Conservation (phyloP, 805 yeast species). For the Teunomyces lycoperdinae region DNA sequence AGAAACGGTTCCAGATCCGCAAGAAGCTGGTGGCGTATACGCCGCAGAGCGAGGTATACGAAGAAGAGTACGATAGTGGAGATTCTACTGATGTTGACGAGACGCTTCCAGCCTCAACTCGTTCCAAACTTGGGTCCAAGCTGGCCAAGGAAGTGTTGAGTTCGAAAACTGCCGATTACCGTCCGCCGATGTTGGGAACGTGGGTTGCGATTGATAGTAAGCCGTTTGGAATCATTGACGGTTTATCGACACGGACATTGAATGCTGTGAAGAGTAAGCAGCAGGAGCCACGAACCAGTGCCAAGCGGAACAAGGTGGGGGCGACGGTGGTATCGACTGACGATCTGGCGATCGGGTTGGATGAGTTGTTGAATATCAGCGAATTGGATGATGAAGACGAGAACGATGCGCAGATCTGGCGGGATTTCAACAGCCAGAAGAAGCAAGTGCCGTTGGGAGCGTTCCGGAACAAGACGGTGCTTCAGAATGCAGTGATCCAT, state of each 20-base stretch:
- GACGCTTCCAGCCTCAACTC: constrained; percentile 58
- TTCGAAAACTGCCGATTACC: constrained; percentile 74
- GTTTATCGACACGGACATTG: constrained; percentile 82
- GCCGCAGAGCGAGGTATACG: constrained; percentile 11
- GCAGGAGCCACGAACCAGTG: constrained; percentile 15
- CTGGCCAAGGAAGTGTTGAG: constrained; percentile 93
- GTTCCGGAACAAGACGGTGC: constrained; percentile 67
- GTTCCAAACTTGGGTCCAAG: constrained; percentile 58
- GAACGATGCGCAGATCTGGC: constrained; percentile 49
- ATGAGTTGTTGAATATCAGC: constrained; percentile 84
- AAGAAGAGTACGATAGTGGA: constrained; percentile 55
- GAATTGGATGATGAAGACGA: constrained; percentile 75
- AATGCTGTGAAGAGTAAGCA: constrained; percentile 19
- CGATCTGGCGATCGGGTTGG: constrained; percentile 50
- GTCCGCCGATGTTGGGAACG: constrained; percentile 91
- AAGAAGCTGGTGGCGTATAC: constrained; percentile 2
- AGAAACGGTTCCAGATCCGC: background rate
- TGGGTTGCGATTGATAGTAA: constrained; percentile 79
- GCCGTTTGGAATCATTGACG: constrained; percentile 94
- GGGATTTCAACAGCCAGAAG: constrained; percentile 43
- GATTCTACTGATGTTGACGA: constrained; percentile 94
- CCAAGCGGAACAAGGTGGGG: constrained; percentile 6
- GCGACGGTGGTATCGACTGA: constrained; percentile 14
- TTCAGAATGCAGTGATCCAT: constrained; percentile 24
- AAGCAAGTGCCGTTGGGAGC: constrained; percentile 78